Conservation (phyloP, 2,329 filamentous ascomycete species). For the Simplicillium sp. region DNA sequence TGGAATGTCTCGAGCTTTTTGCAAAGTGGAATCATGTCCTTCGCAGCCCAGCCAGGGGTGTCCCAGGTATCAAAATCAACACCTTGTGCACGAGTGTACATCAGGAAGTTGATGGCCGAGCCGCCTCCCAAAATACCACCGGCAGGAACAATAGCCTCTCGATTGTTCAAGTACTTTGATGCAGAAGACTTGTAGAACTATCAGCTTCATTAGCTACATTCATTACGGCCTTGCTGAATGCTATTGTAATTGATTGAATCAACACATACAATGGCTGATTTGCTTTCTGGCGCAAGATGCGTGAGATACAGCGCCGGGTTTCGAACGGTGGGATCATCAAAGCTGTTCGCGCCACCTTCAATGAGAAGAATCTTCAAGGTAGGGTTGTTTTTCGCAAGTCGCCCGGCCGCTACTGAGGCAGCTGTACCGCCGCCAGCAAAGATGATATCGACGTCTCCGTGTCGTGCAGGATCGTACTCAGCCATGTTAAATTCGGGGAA, state of each 20-base stretch:
- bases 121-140: constrained; percentile 20
- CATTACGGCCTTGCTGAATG: not conserved
- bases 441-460: not conserved
- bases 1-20: constrained; percentile 44
- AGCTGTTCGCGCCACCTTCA: constrained; percentile 17
- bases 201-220: not conserved
- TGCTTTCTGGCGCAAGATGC: constrained; percentile 12
- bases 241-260: not conserved
- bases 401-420: constrained; percentile 15
- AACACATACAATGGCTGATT: constrained; percentile 7
- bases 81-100: constrained; percentile 15
- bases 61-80: constrained; percentile 42
- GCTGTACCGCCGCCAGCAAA: constrained; percentile 12
- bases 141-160: constrained; percentile 12
- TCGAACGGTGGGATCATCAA: constrained; percentile 14
- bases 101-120: constrained; percentile 22
- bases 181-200: not conserved
- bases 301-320: constrained; percentile 12
- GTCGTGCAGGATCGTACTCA: not conserved
- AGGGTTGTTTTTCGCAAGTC: constrained; percentile 15
- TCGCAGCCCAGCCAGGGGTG: constrained; percentile 36
- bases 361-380: constrained; percentile 16
- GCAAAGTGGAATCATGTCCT: constrained; percentile 39
- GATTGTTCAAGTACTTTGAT: constrained; percentile 10
- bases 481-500: not conserved